These are phyloP conservation scores for Penicillium coprophilum DNA, from an alignment of 495 filamentous ascomycete genomes.

Conservation along the genomic window DNA sequence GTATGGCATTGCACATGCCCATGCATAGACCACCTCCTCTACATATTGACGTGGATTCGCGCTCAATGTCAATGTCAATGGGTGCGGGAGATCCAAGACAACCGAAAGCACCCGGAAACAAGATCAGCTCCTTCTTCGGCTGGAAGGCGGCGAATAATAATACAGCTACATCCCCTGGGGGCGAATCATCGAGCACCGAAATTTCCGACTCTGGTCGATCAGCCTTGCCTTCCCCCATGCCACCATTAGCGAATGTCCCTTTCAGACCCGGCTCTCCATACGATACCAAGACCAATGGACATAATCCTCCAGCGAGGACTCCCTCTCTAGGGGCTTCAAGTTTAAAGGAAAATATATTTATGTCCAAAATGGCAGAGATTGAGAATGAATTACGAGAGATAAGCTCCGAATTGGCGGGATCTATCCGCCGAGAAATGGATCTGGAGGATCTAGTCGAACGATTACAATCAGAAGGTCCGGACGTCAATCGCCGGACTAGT, in stretches of 20 bases:
- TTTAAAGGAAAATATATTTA: constrained; percentile 48
- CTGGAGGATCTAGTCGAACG: constrained; percentile 90
- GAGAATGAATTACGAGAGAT: constrained; percentile 93
- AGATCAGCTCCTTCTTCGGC: constrained; percentile 68
- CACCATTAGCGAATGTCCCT: constrained; percentile 46
- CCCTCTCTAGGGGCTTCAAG: constrained; percentile 41
- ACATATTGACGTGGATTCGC: constrained; percentile 37
- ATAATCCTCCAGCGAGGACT: constrained; percentile 34
- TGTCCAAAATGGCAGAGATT: constrained; percentile 64
- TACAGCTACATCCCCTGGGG: constrained; percentile 52
- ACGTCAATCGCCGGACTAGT: constrained; percentile 72
- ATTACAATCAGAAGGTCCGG: constrained; percentile 69
- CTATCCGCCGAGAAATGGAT: constrained; percentile 94
- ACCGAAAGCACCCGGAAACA: constrained; percentile 61
- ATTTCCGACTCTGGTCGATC: constrained; percentile 63
- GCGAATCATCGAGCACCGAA: constrained; percentile 61
- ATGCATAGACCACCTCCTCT: constrained; percentile 41
- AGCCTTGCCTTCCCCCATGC: constrained; percentile 57
- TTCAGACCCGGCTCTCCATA: constrained; percentile 40
- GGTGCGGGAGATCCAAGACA: constrained; percentile 34
- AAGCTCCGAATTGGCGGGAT: constrained; percentile 85
- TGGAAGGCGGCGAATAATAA: constrained; percentile 50
- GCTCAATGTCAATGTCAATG: constrained; percentile 39
- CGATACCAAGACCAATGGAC: constrained; percentile 46
- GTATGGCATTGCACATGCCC: constrained; percentile 47